Evolutionary conservation across 2,329 filamentous ascomycete species (phyloP).

Genomic region (Xylariaceae sp.): DNA sequence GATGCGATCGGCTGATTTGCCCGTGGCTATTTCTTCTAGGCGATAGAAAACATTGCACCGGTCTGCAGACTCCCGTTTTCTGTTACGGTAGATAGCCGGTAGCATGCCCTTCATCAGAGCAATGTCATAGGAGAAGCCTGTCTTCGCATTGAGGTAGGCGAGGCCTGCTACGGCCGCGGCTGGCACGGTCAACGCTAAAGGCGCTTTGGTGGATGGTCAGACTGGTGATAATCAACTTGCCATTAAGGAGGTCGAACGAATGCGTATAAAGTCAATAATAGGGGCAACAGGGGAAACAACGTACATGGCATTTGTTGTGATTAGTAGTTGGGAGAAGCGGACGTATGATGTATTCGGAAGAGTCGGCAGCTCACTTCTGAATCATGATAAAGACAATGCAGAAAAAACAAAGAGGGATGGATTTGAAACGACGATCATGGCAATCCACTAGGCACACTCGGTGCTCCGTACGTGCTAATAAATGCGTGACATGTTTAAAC

Average conservation of each 20-base stretch:
- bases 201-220: constrained; percentile 37
- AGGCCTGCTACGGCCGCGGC: constrained; percentile 56
- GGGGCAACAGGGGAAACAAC: neutral
- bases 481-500: neutral
- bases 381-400: too few species aligned
- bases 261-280: neutral
- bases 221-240: neutral
- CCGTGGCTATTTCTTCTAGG: constrained; percentile 61
- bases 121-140: constrained; percentile 61
- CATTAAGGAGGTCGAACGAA: neutral
- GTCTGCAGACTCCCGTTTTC: constrained; percentile 50
- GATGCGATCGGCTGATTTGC: constrained; percentile 44
- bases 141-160: constrained; percentile 75
- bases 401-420: neutral
- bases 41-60: constrained; percentile 68
- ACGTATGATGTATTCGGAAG: too few species aligned
- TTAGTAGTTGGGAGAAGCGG: too few species aligned
- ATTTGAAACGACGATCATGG: neutral
- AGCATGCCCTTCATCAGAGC: constrained; percentile 52
- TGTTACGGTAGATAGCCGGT: constrained; percentile 40
- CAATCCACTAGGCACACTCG: too few species aligned
- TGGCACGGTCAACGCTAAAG: constrained; percentile 51
- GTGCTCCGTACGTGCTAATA: neutral
- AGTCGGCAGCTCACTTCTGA: too few species aligned
- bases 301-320: constrained; percentile 21